Base-by-base conservation (phyloP, 129 eudicot genomes). In the Mikania micrantha region DNA sequence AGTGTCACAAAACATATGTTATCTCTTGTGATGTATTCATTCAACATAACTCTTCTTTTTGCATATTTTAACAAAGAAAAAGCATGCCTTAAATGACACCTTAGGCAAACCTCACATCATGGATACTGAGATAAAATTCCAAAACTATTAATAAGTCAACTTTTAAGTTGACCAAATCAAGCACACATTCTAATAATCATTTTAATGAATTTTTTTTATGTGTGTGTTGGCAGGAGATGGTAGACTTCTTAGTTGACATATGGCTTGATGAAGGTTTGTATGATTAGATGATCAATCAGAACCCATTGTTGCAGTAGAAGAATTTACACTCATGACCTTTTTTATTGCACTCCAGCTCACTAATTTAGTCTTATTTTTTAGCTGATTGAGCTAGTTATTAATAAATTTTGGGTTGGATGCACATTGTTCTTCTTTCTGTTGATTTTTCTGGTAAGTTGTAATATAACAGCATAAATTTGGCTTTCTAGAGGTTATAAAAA, bases 231-330 rank as follows among this genome's bases (percentile, higher is more conserved):
- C 84, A 88, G 96, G 96, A 88, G 66, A 88, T 88, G 92, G 92
- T 85, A 53, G 96, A 88, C 70, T 85, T 88, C 41, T 72, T 88
- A 41, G 96, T 88, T 54, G 96, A 88, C 69, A 88, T 85, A 25
- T 88, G 96, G 92, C 85, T 80, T 7, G 95, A 88, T 59, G 95
- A 88, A 67, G 95, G 95, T 49, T 78, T 85, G 17, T 85, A 60
- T 66, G 95, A 88, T 69, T 88, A 84, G 84, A 20, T 44, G 22
- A 53, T 47, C 10, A 5, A 34, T 64, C 48, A 64, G 50, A 68
- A 59, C 34, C 53, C 69, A 53, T 69, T 57, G 63, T 65, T 64
- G 47, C 13, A 54, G 72, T 74, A 74, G 65, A 52, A 65, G 72
- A 72, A 60, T 47, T 47, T 74, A 63, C 57, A 47, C 54, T 47